phyloP scores from a whole-genome alignment of 2,329 filamentous ascomycete genomes.

The Talaromyces sp. region DNA sequence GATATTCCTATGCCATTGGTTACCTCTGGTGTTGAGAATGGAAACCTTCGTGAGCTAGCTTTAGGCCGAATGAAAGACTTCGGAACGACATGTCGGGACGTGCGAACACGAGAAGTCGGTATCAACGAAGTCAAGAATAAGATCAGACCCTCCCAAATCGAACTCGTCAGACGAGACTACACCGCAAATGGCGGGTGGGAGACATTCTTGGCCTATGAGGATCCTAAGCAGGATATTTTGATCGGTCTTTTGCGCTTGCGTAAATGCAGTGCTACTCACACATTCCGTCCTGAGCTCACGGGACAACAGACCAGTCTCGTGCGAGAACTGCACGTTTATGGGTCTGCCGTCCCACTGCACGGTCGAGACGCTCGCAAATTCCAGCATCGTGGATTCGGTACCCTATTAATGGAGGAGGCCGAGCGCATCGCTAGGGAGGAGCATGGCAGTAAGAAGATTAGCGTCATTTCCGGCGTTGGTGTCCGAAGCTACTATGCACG shows the following conservation, averaged over 20 bases:
- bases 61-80: conserved; percentile 99
- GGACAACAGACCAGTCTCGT: conserved; percentile 89
- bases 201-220: conserved; percentile 96
- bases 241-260: conserved; percentile 84
- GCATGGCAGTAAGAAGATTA: conserved; percentile 90
- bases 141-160: conserved; percentile 92
- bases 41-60: conserved; percentile 88
- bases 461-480: conserved; percentile 95
- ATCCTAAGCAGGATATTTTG: conserved; percentile 96
- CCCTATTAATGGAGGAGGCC: conserved; percentile 94
- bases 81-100: conserved; percentile 92
- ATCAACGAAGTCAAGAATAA: conserved; percentile 99
- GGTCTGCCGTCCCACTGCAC: conserved; percentile 94
- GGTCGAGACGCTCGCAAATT: conserved; percentile 94
- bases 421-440: conserved; percentile 92
- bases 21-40: conserved; percentile 97
- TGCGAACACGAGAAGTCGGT: conserved; percentile 91
- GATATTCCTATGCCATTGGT: conserved; percentile 99
- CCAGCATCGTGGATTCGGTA: conserved; percentile 97
- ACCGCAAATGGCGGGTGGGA: conserved; percentile 96
- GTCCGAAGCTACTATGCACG: conserved; percentile 93
- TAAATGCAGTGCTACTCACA: conserved; percentile 88
- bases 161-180: conserved; percentile 91
- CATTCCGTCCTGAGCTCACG: conserved; percentile 81
- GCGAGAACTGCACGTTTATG: conserved; percentile 93